Percentiles rank a stretch among this genome's conserved stretches.
These are phyloP conservation scores for Moricandia arvensis DNA, from an alignment of 345 rosid species.

Conservation along the genomic window DNA sequence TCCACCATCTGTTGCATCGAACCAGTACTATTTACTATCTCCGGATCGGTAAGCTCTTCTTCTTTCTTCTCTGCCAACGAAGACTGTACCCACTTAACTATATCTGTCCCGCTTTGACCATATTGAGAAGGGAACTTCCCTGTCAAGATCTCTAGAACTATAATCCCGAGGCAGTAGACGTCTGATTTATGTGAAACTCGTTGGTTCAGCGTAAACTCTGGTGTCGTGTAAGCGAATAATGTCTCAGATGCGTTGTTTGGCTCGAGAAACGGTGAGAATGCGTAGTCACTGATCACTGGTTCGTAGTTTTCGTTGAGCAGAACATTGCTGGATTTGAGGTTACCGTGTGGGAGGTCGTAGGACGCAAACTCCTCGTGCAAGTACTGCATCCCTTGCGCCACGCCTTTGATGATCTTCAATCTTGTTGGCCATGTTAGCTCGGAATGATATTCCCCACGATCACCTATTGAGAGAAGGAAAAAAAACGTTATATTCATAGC, in stretches of 20 bases:
- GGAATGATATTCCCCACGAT: constrained; percentile 51
- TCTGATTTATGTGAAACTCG: constrained; percentile 64
- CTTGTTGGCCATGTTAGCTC: constrained; percentile 68
- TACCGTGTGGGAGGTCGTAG: constrained; percentile 76
- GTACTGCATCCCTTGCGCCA: constrained; percentile 58
- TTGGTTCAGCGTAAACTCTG: constrained; percentile 49
- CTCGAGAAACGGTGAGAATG: constrained; percentile 53
- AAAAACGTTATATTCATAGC: not conserved
- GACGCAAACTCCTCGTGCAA: constrained; percentile 57
- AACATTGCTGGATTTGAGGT: constrained; percentile 85
- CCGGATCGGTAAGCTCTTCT: constrained; percentile 64
- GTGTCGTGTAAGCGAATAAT: constrained; percentile 61
- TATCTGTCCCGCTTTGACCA: constrained; percentile 59
- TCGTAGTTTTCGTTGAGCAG: constrained; percentile 52
- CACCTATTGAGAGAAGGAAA: constrained; percentile 38
- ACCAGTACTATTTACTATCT: constrained; percentile 40
- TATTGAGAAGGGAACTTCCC: constrained; percentile 79
- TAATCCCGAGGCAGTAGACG: constrained; percentile 70
- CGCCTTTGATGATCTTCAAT: constrained; percentile 59
- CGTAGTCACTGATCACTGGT: constrained; percentile 66
- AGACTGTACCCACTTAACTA: constrained; percentile 56
- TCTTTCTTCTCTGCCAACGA: constrained; percentile 42
- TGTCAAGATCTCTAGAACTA: constrained; percentile 72
- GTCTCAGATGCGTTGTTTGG: constrained; percentile 39
- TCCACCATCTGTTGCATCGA: constrained; percentile 45